Percentiles rank a stretch among this genome's conserved stretches.
Evolutionary conservation across 805 yeast genomes (phyloP).

Genomic region (Lachancea sp.): DNA sequence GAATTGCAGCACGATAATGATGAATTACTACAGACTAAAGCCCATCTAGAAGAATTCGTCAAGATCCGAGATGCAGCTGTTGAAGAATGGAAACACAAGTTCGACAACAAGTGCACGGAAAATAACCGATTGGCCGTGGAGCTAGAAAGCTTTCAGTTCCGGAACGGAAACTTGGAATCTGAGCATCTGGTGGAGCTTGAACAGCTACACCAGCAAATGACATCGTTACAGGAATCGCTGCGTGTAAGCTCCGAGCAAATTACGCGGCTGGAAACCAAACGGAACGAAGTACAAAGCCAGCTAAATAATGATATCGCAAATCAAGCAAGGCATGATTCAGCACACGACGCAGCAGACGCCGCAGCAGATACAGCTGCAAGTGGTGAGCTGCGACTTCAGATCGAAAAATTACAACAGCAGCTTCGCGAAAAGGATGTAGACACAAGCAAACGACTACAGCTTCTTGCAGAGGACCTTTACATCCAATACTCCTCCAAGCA

Average conservation of each 20-base stretch:
- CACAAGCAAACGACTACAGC: conserved; percentile 49
- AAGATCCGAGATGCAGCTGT: conserved; percentile 29
- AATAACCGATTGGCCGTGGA: conserved; percentile 19
- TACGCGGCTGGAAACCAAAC: conserved; percentile 23
- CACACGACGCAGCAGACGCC: neutral
- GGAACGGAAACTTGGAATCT: conserved; percentile 25
- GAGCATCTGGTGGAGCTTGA: conserved; percentile 36
- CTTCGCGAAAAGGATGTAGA: conserved; percentile 38
- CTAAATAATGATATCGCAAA: conserved; percentile 5
- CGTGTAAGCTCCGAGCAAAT: conserved; percentile 27
- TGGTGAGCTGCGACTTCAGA: conserved; percentile 5
- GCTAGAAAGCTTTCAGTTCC: conserved; percentile 26
- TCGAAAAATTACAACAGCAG: conserved; percentile 32
- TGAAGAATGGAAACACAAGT: conserved; percentile 20
- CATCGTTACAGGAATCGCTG: conserved; percentile 29
- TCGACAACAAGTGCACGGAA: conserved; percentile 14
- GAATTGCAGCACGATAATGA: conserved; percentile 31
- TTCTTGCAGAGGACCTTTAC: conserved; percentile 63
- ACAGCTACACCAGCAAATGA: conserved; percentile 32
- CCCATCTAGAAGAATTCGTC: conserved; percentile 27
- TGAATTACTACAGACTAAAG: conserved; percentile 28
- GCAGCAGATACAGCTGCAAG: conserved; percentile 7
- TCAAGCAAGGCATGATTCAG: too few species aligned
- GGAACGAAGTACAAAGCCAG: conserved; percentile 23
- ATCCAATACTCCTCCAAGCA: conserved; percentile 73